These are phyloP conservation scores for Botrytis tulipae DNA, from an alignment of 2,329 filamentous ascomycete species.

Conservation along the genomic window DNA sequence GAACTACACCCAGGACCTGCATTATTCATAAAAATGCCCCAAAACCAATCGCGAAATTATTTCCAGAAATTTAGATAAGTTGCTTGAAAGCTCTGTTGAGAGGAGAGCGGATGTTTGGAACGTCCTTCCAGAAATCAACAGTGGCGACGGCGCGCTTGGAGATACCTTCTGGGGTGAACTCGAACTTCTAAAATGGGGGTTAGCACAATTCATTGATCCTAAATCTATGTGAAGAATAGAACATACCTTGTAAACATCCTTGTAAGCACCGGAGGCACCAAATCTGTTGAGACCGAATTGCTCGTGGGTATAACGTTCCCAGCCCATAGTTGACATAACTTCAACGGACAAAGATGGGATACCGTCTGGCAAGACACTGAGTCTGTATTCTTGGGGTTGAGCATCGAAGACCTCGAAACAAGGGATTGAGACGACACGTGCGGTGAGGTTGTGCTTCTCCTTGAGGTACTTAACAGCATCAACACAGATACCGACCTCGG, in stretches of 20 bases:
- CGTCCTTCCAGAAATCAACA: slow-evolving; percentile 95
- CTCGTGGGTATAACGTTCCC: slow-evolving; percentile 99
- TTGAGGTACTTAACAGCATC: slow-evolving; percentile 89
- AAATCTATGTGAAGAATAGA: background rate
- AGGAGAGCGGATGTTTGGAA: slow-evolving; percentile 85
- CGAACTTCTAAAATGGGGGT: slow-evolving; percentile 75
- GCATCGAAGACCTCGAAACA: slow-evolving; percentile 97
- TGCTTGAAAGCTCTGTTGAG: slow-evolving; percentile 98
- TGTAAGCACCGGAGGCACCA: slow-evolving; percentile 94
- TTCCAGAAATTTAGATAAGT: slow-evolving; percentile 67
- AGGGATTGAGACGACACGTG: slow-evolving; percentile 91
- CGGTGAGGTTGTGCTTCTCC: slow-evolving; percentile 82
- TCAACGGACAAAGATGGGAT: slow-evolving; percentile 92
- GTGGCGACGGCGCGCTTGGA: slow-evolving; percentile 91
- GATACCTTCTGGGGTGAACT: slow-evolving; percentile 97
- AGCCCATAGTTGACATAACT: slow-evolving; percentile 95
- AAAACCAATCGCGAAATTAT: slow-evolving; percentile 8
- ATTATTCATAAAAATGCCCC: slow-evolving; percentile 17
- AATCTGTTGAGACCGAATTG: slow-evolving; percentile 99
- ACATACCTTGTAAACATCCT: slow-evolving; percentile 90
- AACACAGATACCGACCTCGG: slow-evolving; percentile 90
- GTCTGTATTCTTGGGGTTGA: slow-evolving; percentile 91
- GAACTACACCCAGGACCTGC: slow-evolving; percentile 8
- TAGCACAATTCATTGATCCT: slow-evolving; percentile 37
- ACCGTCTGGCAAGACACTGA: slow-evolving; percentile 88